These are phyloP conservation scores for Wickerhamomyces chambardii DNA, from an alignment of 805 yeast genomes.

Conservation along the genomic window DNA sequence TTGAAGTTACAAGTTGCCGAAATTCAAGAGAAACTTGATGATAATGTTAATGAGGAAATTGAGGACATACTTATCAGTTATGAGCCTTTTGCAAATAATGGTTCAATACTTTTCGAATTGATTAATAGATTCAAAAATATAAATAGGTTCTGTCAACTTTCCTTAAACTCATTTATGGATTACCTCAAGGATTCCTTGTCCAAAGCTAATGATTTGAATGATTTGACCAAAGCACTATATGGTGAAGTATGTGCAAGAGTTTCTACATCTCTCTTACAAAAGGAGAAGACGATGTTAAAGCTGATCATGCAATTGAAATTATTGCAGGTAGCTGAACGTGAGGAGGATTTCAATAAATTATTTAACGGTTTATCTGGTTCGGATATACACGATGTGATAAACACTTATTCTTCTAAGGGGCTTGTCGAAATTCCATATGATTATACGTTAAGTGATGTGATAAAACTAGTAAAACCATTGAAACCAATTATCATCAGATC, in stretches of 20 bases:
- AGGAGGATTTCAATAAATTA: slow-evolving; percentile 8
- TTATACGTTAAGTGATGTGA: too few species aligned
- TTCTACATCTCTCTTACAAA: slow-evolving; percentile 35
- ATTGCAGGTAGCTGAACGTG: slow-evolving; percentile 11
- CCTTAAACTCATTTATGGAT: slow-evolving; percentile 33
- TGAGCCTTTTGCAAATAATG: slow-evolving; percentile 43
- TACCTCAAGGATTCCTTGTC: slow-evolving; percentile 24
- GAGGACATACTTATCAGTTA: slow-evolving; percentile 38
- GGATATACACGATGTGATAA: too few species aligned
- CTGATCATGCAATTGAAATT: slow-evolving; percentile 23
- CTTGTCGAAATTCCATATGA: too few species aligned
- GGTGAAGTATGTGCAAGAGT: slow-evolving; percentile 34
- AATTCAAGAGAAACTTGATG: slow-evolving; percentile 42
- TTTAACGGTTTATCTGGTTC: slow-evolving; percentile 1
- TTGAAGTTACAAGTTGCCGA: slow-evolving; percentile 55
- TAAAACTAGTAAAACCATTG: too few species aligned
- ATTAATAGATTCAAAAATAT: slow-evolving; percentile 31
- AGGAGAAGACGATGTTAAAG: slow-evolving; percentile 37
- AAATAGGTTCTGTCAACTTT: slow-evolving; percentile 51
- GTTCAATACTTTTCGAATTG: slow-evolving; percentile 40
- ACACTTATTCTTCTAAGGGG: too few species aligned
- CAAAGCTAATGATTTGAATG: slow-evolving; percentile 23
- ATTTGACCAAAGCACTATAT: slow-evolving; percentile 34
- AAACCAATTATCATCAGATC: too few species aligned
- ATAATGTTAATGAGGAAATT: slow-evolving; percentile 52